Evolutionary conservation across 1,284 basidiomycete species (phyloP).

Genomic region (Bondarzewia mesenterica): DNA sequence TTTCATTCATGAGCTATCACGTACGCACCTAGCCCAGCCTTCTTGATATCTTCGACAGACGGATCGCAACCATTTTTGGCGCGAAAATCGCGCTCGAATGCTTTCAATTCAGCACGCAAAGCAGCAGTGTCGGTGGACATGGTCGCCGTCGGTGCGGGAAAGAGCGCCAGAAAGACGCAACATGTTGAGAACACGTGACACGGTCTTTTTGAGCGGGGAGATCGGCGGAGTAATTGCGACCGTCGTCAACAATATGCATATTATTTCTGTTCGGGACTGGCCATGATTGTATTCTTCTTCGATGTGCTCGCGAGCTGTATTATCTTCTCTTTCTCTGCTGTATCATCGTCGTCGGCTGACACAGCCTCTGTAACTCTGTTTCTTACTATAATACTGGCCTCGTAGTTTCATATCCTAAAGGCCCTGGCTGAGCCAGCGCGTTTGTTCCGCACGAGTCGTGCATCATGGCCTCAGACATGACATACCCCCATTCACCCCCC

Average conservation of each 20-base stretch:
- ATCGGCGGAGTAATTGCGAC: too few species aligned
- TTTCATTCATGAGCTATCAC: slow-evolving; percentile 13
- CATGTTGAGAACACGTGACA: slow-evolving; percentile 1
- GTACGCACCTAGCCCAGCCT: slow-evolving; percentile 59
- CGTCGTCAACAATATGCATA: too few species aligned
- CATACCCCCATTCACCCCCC: neutral
- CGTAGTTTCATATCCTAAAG: neutral
- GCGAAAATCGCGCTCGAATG: slow-evolving; percentile 77
- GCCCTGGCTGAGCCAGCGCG: neutral
- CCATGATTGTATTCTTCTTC: too few species aligned
- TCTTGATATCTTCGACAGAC: slow-evolving; percentile 72
- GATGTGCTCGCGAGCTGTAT: too few species aligned
- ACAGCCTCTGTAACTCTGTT: neutral
- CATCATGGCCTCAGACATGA: neutral
- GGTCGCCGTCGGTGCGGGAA: slow-evolving; percentile 1
- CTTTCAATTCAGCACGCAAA: slow-evolving; percentile 70
- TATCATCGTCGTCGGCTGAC: too few species aligned
- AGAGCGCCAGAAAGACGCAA: neutral
- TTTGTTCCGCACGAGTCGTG: neutral
- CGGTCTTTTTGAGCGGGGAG: neutral
- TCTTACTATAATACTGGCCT: neutral
- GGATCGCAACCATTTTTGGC: slow-evolving; percentile 53
- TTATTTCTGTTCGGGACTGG: too few species aligned
- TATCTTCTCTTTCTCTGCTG: too few species aligned
- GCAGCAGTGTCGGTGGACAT: slow-evolving; percentile 32